Evolutionary conservation across 345 rosid genomes (phyloP), one percentile per base, ranked within the genome.

Genomic region (Citrus sp.): DNA sequence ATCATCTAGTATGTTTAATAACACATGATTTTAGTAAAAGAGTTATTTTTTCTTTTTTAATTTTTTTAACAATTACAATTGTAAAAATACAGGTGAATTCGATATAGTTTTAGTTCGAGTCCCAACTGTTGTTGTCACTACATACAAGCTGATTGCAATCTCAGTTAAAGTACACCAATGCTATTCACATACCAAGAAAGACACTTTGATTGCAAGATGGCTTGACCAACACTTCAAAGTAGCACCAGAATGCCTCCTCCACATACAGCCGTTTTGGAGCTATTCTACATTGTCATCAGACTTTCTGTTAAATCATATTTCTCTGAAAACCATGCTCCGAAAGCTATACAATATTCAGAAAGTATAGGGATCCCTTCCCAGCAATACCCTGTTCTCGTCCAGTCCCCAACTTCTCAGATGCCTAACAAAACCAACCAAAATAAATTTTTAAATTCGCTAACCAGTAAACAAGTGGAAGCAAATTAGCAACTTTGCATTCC

Each of bases 341-440:
- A 32, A 6, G 28, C 62, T 65, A n/a, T 32, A 30, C 12, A 7
- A 42, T 6, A 42, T 19, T 27, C 5, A 54, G 19, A 74, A 40
- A 38, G 32, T 27, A 30, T 38, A 66, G 49, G 67, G 28, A 46
- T 24, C 13, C 63, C 63, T 77, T 59, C 58, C 64, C 3, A 7
- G 28, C 64, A 28, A 58, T 7, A 51, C 34, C 78, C 38, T 37
- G 59, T 6, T 35, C 30, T 18, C 21, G 28, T 8, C 38, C 63
- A 38, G 35, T 34, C 40, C n/a, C 21, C 22, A 22, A 46, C 24
- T 22, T 30, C 22, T 32, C 21, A 22, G 32, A 10, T 10, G 78
- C 71, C 63, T 34, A 16, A 65, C 25, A 30, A 55, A 76, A 76
- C 73, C 56, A 49, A 42, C 58, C 61, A 70, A 19, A 61, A 49